Percentiles rank a stretch among this genome's conserved stretches.
Conservation (phyloP, 2,329 filamentous ascomycete genomes). For the Cryphonectria nitschkei region DNA sequence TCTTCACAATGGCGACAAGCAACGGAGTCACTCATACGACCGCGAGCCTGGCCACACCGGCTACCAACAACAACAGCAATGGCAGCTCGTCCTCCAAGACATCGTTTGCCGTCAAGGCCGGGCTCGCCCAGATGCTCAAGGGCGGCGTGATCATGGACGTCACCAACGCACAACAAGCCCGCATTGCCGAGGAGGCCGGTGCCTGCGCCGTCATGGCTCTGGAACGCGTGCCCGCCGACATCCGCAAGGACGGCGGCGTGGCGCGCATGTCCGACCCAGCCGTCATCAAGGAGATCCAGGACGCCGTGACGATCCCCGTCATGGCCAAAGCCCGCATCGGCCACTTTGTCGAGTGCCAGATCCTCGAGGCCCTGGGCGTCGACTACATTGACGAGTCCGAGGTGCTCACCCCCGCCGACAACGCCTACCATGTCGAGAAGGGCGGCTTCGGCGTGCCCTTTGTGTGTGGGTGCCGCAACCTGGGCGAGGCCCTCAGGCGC, state of each 20-base stretch:
- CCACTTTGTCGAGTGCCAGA: constrained; percentile 98
- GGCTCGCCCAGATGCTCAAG: constrained; percentile 96
- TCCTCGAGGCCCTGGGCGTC: constrained; percentile 90
- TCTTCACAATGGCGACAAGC: constrained; percentile 31
- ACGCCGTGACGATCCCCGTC: constrained; percentile 92
- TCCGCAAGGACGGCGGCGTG: constrained; percentile 88
- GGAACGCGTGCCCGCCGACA: constrained; percentile 95
- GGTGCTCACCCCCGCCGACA: constrained; percentile 93
- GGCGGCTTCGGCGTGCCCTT: constrained; percentile 81
- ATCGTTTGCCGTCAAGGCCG: constrained; percentile 89
- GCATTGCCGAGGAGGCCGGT: constrained; percentile 96
- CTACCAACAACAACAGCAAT: constrained; percentile 31
- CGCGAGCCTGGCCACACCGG: constrained; percentile 26
- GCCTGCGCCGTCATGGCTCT: constrained; percentile 98
- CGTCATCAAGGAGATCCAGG: constrained; percentile 96
- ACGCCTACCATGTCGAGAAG: constrained; percentile 91
- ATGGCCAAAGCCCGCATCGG: constrained; percentile 99
- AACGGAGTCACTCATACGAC: constrained; percentile 31
- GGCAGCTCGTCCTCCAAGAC: constrained; percentile 42
- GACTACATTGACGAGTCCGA: constrained; percentile 99
- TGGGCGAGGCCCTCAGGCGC: constrained; percentile 88
- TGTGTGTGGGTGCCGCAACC: constrained; percentile 93
- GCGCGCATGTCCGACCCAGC: constrained; percentile 94
- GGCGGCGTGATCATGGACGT: constrained; percentile 99
- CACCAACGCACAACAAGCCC: constrained; percentile 88